A percentile compares a stretch with the other conserved stretches of the same genome.
Conservation (phyloP, 192 early-diverging fungal species). For the Mortierella antarctica region DNA sequence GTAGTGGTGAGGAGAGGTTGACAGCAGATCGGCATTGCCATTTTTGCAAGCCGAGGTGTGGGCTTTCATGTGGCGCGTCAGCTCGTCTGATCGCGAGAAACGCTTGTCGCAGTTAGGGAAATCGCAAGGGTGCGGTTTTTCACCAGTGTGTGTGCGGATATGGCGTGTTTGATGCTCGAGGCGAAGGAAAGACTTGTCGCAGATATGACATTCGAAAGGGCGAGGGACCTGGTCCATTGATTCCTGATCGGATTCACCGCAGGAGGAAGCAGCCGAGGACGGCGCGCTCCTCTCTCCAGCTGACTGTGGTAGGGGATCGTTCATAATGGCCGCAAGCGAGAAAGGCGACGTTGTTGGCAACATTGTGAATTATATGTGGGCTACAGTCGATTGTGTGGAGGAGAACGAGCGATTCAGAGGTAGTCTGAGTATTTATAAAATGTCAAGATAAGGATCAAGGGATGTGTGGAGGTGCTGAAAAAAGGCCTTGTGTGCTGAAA, state of each 20-base stretch:
- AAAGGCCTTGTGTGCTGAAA: background rate
- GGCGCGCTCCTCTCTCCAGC: conserved; percentile 10
- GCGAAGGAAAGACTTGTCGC: conserved; percentile 78
- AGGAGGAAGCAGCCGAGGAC: conserved; percentile 8
- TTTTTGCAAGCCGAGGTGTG: conserved; percentile 65
- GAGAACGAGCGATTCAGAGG: background rate
- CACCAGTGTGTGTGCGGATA: conserved; percentile 87
- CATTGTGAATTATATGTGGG: background rate
- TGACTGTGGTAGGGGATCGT: conserved; percentile 25
- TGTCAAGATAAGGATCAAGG: conserved; percentile 21
- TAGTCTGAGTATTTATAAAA: conserved; percentile 6
- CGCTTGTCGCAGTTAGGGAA: conserved; percentile 82
- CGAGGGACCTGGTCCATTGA: conserved; percentile 51
- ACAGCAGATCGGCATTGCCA: conserved; percentile 54
- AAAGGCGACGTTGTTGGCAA: conserved; percentile 41
- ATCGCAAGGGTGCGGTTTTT: conserved; percentile 83
- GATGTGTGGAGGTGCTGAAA: conserved; percentile 3
- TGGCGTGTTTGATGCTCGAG: conserved; percentile 86
- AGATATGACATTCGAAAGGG: conserved; percentile 80
- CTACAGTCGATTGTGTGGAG: background rate
- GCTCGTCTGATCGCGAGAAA: conserved; percentile 83
- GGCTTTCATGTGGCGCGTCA: conserved; percentile 77
- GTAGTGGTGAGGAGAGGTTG: conserved; percentile 50
- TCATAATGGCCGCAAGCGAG: conserved; percentile 52
- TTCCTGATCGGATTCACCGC: conserved; percentile 41